Evolutionary conservation across 73 alveolate species (phyloP), one percentile per base, ranked within the genome.

Genomic region (Breviolum minutum): DNA sequence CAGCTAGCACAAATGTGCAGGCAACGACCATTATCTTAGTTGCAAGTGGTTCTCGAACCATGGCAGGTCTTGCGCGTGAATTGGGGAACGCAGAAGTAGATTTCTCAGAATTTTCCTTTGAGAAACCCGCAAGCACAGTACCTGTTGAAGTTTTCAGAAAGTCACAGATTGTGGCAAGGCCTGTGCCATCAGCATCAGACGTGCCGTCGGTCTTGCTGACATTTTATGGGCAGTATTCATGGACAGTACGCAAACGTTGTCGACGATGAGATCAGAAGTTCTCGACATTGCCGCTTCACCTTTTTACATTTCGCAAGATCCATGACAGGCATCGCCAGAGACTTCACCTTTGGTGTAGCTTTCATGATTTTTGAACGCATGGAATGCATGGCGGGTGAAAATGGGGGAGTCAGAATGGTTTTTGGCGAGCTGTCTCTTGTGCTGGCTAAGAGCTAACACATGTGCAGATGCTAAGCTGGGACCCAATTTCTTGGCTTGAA

Each of bases 291-390:
- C 54, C 54, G 54, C 54, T 40, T 40, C 54, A 40, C 54, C 54
- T 40, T 40, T 40, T 40, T 3, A 40, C 54, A 71, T 8, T 1
- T 77, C 1, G 17, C 86, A 77, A 77, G 32, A 8, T 16, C 9
- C 3, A 40, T 40, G 92, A 70, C 92, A 83, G 92, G 92, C 92
- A 48, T 83, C 92, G 48, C 92, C 92, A 60, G 92, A 83, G 61
- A 83, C 92, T 54, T 83, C 92, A 60, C 92, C 92, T 24, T 12
- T 83, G 92, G 92, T 60, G 54, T 54, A 19, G 69, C 88, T 80
- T 40, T 40, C 68, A 8, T 74, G 84, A 7, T n/a, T 22, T 76
- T n/a, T 27, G 19, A 8, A 8, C 4, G 81, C 29, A 30, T 16
- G 32, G 54, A 40, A 40, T 40, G 54, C 54, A 40, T 40, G 54